Percentiles rank a stretch among this genome's conserved stretches.
Evolutionary conservation across 352 stramenopile species (phyloP).

Genomic region (Phytophthora brassicae): DNA sequence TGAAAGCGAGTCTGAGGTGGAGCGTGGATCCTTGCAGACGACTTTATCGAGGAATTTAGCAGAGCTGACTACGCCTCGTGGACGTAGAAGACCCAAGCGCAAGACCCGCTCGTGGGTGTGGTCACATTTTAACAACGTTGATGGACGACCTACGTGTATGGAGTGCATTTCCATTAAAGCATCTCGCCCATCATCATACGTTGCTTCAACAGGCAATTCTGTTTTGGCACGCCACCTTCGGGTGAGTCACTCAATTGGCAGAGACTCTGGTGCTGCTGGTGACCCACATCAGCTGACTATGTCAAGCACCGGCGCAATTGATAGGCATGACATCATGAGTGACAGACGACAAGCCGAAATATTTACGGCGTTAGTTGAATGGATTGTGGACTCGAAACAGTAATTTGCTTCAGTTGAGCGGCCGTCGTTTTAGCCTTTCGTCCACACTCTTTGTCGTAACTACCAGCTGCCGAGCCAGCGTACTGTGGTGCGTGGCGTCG

Average conservation of each 20-base stretch:
- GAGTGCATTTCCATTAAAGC: background rate
- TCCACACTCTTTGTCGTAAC: background rate
- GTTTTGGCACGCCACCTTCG: background rate
- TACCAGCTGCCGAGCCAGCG: background rate
- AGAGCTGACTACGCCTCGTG: background rate
- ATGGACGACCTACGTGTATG: background rate
- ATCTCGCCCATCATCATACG: background rate
- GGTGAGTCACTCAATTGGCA: background rate
- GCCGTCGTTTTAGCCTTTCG: background rate
- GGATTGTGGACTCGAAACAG: background rate
- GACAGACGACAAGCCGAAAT: background rate
- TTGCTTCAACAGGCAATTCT: background rate
- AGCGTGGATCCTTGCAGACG: background rate
- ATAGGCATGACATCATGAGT: background rate
- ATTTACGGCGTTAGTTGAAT: background rate
- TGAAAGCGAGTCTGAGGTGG: background rate
- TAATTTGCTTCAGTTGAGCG: background rate
- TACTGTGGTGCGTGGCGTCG: background rate
- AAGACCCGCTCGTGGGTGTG: background rate
- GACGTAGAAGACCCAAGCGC: background rate
- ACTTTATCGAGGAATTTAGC: background rate
- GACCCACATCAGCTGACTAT: background rate
- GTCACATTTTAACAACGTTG: background rate
- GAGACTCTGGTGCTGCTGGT: background rate
- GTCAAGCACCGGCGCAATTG: background rate